Base-by-base conservation (phyloP, 345 rosid species). In the Citrus hindsii region DNA sequence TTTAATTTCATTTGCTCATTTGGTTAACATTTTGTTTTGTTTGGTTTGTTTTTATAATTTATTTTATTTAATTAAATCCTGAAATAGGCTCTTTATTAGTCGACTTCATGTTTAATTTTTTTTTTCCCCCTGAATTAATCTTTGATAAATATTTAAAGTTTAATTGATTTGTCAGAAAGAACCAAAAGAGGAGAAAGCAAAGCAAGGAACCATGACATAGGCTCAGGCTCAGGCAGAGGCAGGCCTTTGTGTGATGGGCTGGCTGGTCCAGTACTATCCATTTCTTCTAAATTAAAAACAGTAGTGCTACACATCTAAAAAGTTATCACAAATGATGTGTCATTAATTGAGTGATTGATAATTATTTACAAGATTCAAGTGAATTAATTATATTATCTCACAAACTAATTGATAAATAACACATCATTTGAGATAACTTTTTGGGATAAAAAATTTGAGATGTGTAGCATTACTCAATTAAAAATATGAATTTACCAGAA, bases 1-100 rank as follows among this genome's bases (percentile, higher is more conserved):
- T 62, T 27, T 64, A 25, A 62, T 55, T 80, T 53, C 37, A 33
- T 66, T 33, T 62, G 63, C 51, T 24, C 46, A 66, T 27, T 68
- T 74, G 64, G 32, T 74, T 51, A 25, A 22, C 21, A 60, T 74
- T 37, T 46, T 40, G 73, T 76, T 67, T 65, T 37, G 58, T 24
- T 42, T 66, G 21, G 51, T 64, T 56, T 65, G 0, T 16, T 18
- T 42, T 24, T 68, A 13, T 46, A 46, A 13, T 42, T 46, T 25
- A 25, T 69, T 46, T 48, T 7, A 13, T 18, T 80, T 69, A 62
- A 46, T 69, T 73, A 65, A 79, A 66, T 76, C 32, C 67, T 51
- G 62, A 65, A 65, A 66, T 71, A 51, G 80, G 14, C 58, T 30
- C 10, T 22, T 28, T 67, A 53, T 53, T 51, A 53, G 21, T 38